Evolutionary conservation across 345 rosid genomes (phyloP).

Genomic region (Salix arbutifolia): DNA sequence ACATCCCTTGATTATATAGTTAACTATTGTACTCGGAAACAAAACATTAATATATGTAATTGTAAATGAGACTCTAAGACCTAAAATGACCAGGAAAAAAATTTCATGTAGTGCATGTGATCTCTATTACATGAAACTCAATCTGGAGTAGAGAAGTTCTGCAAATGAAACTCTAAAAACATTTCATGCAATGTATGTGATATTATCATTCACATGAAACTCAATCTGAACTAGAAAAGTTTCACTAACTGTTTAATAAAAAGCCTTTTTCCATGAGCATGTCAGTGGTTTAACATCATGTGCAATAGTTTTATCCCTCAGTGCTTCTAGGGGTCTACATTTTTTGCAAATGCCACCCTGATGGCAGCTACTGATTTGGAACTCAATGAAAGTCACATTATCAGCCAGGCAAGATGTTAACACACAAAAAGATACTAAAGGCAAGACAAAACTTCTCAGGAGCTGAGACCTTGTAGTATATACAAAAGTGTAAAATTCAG

Average conservation of each 20-base stretch:
- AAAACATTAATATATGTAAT: background rate
- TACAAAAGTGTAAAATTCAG: background rate
- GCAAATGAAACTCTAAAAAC: background rate
- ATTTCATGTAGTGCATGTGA: background rate
- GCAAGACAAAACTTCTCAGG: background rate
- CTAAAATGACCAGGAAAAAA: background rate
- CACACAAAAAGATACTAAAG: background rate
- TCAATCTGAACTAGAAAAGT: background rate
- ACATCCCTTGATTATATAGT: background rate
- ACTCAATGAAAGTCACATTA: slow-evolving; percentile 1
- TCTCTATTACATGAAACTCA: background rate
- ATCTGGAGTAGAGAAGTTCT: background rate
- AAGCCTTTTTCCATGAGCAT: background rate
- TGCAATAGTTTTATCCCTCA: slow-evolving; percentile 1
- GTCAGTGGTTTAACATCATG: background rate
- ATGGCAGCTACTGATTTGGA: background rate
- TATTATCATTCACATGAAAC: background rate
- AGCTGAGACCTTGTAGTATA: background rate
- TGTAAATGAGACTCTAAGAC: background rate
- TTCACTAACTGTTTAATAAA: background rate
- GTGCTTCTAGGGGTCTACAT: background rate
- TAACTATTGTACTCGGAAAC: background rate
- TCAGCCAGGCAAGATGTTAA: background rate
- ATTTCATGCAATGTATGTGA: background rate
- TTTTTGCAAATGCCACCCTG: background rate